These are phyloP conservation scores for Tylopilus subfusipes DNA, from an alignment of 768 basidiomycete species.

Conservation along the genomic window DNA sequence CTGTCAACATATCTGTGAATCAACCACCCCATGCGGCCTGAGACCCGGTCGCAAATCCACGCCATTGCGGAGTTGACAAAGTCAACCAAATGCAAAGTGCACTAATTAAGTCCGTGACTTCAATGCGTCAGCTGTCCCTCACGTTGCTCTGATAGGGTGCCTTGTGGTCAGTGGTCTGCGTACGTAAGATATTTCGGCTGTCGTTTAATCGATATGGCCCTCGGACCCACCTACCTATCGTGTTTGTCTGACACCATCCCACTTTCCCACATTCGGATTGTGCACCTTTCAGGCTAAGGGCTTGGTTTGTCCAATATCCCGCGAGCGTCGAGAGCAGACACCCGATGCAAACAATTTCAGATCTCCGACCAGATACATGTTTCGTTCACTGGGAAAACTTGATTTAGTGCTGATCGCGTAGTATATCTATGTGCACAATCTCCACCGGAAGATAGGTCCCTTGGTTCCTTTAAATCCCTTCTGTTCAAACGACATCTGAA, in stretches of 20 bases:
- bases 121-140: constrained; percentile 26
- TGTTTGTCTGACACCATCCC: constrained; percentile 30
- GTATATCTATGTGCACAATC: constrained; percentile 40
- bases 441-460: constrained; percentile 30
- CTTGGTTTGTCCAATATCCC: constrained; percentile 35
- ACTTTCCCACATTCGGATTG: constrained; percentile 33
- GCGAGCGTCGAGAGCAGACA: constrained; percentile 36
- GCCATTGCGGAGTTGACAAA: constrained; percentile 28
- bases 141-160: constrained; percentile 30
- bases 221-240: constrained; percentile 37
- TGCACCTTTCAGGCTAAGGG: constrained; percentile 33
- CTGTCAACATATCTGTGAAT: constrained; percentile 18
- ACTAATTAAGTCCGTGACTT: constrained; percentile 31
- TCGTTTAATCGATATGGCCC: constrained; percentile 37
- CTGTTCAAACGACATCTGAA: constrained; percentile 22
- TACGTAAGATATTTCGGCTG: constrained; percentile 37
- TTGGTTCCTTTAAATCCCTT: constrained; percentile 31
- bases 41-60: constrained; percentile 29
- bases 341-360: constrained; percentile 34
- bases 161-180: constrained; percentile 30
- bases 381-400: constrained; percentile 35
- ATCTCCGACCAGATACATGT: constrained; percentile 38
- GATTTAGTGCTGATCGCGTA: constrained; percentile 39
- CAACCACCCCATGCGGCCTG: constrained; percentile 20
- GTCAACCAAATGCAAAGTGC: constrained; percentile 33